Conservation (phyloP, 1,284 basidiomycete genomes). For the Meira miltonrushii region DNA sequence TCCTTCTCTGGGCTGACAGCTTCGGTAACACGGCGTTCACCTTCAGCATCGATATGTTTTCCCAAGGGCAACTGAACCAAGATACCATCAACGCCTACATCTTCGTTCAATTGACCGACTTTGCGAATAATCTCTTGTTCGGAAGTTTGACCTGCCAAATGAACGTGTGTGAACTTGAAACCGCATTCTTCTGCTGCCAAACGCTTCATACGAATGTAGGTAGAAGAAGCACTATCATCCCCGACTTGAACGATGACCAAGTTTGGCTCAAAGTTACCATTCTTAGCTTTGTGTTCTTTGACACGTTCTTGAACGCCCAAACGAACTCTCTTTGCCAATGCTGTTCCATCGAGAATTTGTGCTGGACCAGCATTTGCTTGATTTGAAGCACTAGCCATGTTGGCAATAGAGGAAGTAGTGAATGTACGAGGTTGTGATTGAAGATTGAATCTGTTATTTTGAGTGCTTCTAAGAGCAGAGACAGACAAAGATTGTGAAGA, state of each 20-base stretch:
- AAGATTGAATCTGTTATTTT: too few relatives aligned
- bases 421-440: too few relatives aligned
- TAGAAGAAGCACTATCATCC: slow-evolving; percentile 76
- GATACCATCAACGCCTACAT: slow-evolving; percentile 78
- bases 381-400: slow-evolving; percentile 25
- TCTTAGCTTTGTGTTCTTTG: slow-evolving; percentile 53
- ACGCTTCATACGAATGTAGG: slow-evolving; percentile 96
- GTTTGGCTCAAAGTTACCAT: slow-evolving; percentile 79
- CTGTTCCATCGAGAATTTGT: slow-evolving; percentile 77
- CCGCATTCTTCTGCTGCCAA: slow-evolving; percentile 94
- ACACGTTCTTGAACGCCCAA: slow-evolving; percentile 37
- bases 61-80: slow-evolving; percentile 96
- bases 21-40: slow-evolving; percentile 86
- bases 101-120: slow-evolving; percentile 77
- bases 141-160: slow-evolving; percentile 63
- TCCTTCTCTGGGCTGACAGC: slow-evolving; percentile 92
- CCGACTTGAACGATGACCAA: slow-evolving; percentile 94
- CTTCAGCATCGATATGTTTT: slow-evolving; percentile 73
- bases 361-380: slow-evolving; percentile 38
- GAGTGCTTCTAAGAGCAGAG: too few relatives aligned
- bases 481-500: too few relatives aligned
- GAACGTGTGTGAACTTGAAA: slow-evolving; percentile 78
- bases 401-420: not conserved
- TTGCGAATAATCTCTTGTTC: slow-evolving; percentile 72
- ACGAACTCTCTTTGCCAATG: slow-evolving; percentile 71